Evolutionary conservation across 768 basidiomycete genomes (phyloP).

Genomic region (Rhizopogon vesiculosus): DNA sequence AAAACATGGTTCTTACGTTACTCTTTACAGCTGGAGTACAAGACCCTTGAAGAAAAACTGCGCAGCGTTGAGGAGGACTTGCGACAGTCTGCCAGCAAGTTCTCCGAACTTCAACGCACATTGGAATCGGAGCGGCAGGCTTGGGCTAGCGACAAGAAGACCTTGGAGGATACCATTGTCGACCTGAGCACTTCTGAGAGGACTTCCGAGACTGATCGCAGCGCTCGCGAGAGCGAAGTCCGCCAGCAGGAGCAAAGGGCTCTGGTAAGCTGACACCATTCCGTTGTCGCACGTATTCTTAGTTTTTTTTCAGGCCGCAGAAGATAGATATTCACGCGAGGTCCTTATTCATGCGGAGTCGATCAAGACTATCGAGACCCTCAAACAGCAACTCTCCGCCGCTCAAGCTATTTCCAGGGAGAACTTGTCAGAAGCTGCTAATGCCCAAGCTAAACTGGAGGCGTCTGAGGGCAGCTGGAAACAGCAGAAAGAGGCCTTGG

Average conservation of each 20-base stretch:
- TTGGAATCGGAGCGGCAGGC: conserved; percentile 66
- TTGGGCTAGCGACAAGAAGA: conserved; percentile 78
- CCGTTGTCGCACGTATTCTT: background rate
- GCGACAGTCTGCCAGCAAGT: conserved; percentile 39
- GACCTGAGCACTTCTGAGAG: conserved; percentile 76
- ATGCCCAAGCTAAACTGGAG: conserved; percentile 66
- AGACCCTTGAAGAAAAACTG: conserved; percentile 60
- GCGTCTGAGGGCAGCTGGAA: conserved; percentile 78
- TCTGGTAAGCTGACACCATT: conserved; percentile 37
- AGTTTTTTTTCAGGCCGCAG: conserved; percentile 49
- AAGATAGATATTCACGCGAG: conserved; percentile 77
- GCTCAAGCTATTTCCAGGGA: conserved; percentile 54
- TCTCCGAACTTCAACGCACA: conserved; percentile 55
- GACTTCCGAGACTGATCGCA: conserved; percentile 57
- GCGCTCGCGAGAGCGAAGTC: conserved; percentile 60
- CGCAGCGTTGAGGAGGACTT: conserved; percentile 51
- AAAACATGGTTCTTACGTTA: background rate
- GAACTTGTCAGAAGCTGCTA: conserved; percentile 58
- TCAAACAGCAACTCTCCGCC: conserved; percentile 58
- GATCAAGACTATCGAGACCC: conserved; percentile 62
- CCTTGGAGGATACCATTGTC: conserved; percentile 76
- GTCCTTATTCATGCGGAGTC: conserved; percentile 84
- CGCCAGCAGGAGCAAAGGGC: conserved; percentile 64
- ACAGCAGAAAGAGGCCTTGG: conserved; percentile 69
- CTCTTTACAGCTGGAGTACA: conserved; percentile 51